Conservation (phyloP, 805 yeast genomes). For the Yarrowia keelungensis region DNA sequence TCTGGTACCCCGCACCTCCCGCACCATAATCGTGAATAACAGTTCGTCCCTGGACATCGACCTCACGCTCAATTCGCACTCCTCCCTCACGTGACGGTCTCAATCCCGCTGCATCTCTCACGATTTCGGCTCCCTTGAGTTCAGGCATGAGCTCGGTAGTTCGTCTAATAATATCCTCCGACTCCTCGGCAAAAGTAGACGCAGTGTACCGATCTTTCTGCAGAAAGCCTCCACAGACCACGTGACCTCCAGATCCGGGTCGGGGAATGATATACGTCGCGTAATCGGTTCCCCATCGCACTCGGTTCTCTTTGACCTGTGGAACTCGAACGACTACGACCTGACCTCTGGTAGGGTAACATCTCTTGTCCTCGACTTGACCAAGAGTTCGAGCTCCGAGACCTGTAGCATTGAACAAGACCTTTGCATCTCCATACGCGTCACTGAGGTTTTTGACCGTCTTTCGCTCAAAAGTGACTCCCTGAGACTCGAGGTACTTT, state of each 20-base stretch:
- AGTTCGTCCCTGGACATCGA: conserved; percentile 50
- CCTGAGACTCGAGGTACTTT: conserved; percentile 54
- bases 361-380: conserved; percentile 67
- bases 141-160: conserved; percentile 58
- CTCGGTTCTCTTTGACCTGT: conserved; percentile 64
- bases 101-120: conserved; percentile 73
- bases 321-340: conserved; percentile 77
- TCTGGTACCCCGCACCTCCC: conserved; percentile 79
- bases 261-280: conserved; percentile 78
- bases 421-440: conserved; percentile 55
- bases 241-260: conserved; percentile 68
- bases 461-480: conserved; percentile 60
- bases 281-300: conserved; percentile 61
- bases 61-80: conserved; percentile 67
- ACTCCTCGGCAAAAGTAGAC: conserved; percentile 63
- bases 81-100: conserved; percentile 83
- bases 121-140: conserved; percentile 57
- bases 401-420: conserved; percentile 80
- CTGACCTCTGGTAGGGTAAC: conserved; percentile 82
- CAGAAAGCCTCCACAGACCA: conserved; percentile 76
- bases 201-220: conserved; percentile 69
- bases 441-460: conserved; percentile 63
- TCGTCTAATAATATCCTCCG: conserved; percentile 66
- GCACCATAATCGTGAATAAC: conserved; percentile 79
- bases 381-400: conserved; percentile 68